Percentiles rank a stretch among this genome's conserved stretches.
Evolutionary conservation across 306 rosid species (phyloP).

Genomic region (Senna siamea): DNA sequence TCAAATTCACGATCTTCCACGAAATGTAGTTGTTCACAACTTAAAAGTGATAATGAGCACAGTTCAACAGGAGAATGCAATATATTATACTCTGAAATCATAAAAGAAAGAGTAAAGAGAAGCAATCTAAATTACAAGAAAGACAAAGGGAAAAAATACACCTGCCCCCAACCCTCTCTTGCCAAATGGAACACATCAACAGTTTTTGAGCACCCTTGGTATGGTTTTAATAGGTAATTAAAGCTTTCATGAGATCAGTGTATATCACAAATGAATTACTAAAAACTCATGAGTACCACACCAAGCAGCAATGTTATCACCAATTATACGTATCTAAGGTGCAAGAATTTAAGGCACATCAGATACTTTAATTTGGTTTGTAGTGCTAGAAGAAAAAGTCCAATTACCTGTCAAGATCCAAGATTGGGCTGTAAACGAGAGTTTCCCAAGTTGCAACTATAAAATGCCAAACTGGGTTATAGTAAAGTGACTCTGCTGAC

Average conservation of each 20-base stretch:
- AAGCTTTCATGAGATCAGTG: too few relatives aligned
- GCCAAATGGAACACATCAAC: too few relatives aligned
- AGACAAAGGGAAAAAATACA: too few relatives aligned
- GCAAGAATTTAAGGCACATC: slow-evolving; percentile 3
- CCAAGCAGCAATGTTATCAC: slow-evolving; percentile 4
- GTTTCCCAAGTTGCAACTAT: slow-evolving; percentile 91
- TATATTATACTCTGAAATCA: too few relatives aligned
- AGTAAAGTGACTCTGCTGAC: slow-evolving; percentile 92
- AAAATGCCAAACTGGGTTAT: slow-evolving; percentile 85
- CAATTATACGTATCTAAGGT: not conserved
- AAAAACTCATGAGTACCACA: not conserved
- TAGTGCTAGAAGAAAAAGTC: slow-evolving; percentile 18
- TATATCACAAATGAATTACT: too few relatives aligned
- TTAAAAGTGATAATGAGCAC: not conserved
- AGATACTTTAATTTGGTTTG: not conserved
- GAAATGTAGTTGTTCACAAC: too few relatives aligned
- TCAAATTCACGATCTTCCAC: slow-evolving; percentile 26
- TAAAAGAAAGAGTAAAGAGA: too few relatives aligned
- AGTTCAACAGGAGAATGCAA: too few relatives aligned
- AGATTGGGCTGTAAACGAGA: slow-evolving; percentile 85
- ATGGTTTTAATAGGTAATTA: too few relatives aligned
- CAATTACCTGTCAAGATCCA: slow-evolving; percentile 92
- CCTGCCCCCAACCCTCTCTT: too few relatives aligned
- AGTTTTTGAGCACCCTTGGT: too few relatives aligned
- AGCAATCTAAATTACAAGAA: too few relatives aligned